Evolutionary conservation across 108 stramenopile genomes (phyloP).

Genomic region (Parietichytrium sp.): DNA sequence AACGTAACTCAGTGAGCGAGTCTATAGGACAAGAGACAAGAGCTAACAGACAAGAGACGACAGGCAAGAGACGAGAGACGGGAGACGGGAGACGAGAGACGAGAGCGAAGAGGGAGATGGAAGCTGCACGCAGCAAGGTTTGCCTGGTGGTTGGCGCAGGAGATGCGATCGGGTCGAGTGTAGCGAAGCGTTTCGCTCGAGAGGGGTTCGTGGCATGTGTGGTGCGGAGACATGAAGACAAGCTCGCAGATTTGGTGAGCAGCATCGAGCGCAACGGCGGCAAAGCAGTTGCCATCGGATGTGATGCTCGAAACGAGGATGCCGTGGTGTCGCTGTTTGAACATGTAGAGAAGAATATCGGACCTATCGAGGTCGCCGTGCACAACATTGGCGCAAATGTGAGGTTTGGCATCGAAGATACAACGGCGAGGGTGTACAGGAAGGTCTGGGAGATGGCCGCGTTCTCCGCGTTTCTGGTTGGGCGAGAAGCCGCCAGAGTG

Average conservation of each 20-base stretch:
- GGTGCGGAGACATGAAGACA: conserved; percentile 8
- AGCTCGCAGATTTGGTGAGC: background rate
- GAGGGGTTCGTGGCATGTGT: background rate
- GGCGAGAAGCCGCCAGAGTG: conserved; percentile 36
- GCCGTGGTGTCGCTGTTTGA: background rate
- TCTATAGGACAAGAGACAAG: no score
- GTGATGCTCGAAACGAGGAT: conserved; percentile 35
- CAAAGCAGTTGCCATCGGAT: conserved; percentile 2
- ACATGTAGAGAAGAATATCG: background rate
- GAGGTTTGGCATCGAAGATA: conserved; percentile 36
- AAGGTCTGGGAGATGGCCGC: conserved; percentile 46
- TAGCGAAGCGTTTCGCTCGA: background rate
- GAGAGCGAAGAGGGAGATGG: conserved; percentile 7
- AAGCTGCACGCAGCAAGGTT: background rate
- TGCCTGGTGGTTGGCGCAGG: conserved; percentile 31
- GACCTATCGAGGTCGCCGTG: conserved; percentile 41
- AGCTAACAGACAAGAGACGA: no score
- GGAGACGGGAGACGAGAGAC: no score
- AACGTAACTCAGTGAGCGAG: no score
- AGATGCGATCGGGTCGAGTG: background rate
- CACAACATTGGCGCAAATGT: conserved; percentile 47
- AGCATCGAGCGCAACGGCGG: background rate
- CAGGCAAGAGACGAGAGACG: no score
- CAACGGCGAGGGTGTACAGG: conserved; percentile 30
- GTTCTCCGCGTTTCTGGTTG: conserved; percentile 42